Evolutionary conservation across 352 stramenopile genomes (phyloP), one percentile per base, ranked within the genome.

Genomic region (Globisporangium paroecandrum): DNA sequence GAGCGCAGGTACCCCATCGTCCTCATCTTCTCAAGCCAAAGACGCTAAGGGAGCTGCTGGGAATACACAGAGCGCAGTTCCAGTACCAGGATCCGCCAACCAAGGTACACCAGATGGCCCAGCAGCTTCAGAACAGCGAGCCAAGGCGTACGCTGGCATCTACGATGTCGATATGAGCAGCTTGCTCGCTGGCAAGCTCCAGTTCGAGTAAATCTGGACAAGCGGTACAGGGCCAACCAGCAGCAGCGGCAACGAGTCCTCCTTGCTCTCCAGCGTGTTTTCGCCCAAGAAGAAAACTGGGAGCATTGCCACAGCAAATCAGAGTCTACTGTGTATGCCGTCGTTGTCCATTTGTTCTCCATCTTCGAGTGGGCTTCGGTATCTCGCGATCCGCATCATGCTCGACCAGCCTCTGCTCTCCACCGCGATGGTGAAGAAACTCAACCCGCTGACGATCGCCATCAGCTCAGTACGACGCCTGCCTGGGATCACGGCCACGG

Each of bases 371-470:
- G 58, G 83, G 0, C 74, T 93, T 8, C 69, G 67, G 12, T 85
- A 75, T 13, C 71, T 93, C 27, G 71, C 75, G 22, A 79, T 92
- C 15, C 76, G 76, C 22, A 55, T 95, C 53, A 68, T 56, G 18
- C 64, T 89, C 9, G 77, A 91, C 69, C 70, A 80, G 29, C 74
- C 82, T 1, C 34, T 92, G 32, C 71, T 95, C 4, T 71, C 66
- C 2, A 58, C 71, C 0, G 59, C 73, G 1, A 69, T 93, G 4
- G 43, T 70, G 24, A 69, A 73, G 54, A 81, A 72, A 55, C 68
- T 94, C 29, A 95, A 94, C 29, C 85, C 87, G 0, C 71, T 95
- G 55, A 91, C 78, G 1, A 62, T 95, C 53, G 80, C 82, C 0
- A 57, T 95, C 10, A 68, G 66, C 49, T 74, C 75, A 0, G 75